Percentiles rank a stretch among this genome's conserved stretches.
Conservation (phyloP, 2,329 filamentous ascomycete species). For the Penicillium sp. region DNA sequence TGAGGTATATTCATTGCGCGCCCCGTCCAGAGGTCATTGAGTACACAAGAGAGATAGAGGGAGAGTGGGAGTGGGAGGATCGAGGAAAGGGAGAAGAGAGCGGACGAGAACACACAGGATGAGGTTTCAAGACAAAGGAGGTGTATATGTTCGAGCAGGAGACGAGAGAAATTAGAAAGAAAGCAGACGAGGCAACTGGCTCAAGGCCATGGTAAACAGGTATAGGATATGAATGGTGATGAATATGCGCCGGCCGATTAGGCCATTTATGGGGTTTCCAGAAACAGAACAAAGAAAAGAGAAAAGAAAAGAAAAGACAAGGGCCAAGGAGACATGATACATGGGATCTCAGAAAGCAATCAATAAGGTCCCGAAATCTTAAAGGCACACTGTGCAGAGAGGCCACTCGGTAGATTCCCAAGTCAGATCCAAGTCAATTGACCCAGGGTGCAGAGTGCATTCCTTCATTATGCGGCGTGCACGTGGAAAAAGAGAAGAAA, state of each 20-base stretch:
- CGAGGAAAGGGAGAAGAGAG: conserved; percentile 10
- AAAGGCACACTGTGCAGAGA: conserved; percentile 15
- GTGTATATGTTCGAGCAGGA: conserved; percentile 22
- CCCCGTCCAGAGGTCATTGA: conserved; percentile 16
- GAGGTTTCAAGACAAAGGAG: conserved; percentile 11
- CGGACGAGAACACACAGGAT: conserved; percentile 15
- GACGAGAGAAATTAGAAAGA: conserved; percentile 1
- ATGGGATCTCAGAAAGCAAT: conserved; percentile 16
- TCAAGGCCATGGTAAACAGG: conserved; percentile 7
- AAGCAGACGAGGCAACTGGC: conserved; percentile 1
- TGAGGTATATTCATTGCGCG: conserved; percentile 23
- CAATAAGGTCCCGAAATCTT: conserved; percentile 17
- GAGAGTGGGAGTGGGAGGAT: conserved; percentile 6
- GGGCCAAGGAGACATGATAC: conserved; percentile 25
- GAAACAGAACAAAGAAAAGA: conserved; percentile 6
- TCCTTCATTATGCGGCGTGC: conserved; percentile 17
- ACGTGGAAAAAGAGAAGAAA: too few species aligned
- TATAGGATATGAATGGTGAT: conserved; percentile 16
- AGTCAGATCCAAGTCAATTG: conserved; percentile 1
- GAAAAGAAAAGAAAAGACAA: conserved; percentile 4
- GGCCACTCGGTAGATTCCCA: conserved; percentile 1
- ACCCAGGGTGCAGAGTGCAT: conserved; percentile 5
- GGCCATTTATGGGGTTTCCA: conserved; percentile 24
- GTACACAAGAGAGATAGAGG: conserved; percentile 15
- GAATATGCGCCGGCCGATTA: conserved; percentile 21